phyloP scores from a whole-genome alignment of 768 basidiomycete species.

The Russula sp. region DNA sequence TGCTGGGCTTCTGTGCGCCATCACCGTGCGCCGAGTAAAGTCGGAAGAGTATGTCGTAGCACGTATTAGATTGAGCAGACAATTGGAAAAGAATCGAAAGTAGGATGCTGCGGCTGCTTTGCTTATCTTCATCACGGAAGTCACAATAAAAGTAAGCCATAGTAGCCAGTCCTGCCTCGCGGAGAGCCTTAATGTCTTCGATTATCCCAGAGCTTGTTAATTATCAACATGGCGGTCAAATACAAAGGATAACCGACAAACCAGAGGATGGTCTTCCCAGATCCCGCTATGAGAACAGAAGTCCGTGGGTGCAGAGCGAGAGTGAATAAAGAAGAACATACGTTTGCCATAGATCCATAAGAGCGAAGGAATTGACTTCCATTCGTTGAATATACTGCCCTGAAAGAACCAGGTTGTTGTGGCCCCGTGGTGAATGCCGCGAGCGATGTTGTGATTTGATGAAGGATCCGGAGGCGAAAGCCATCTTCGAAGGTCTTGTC shows the following conservation, averaged over 20 bases:
- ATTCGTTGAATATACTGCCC: background rate
- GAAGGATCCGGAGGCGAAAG: background rate
- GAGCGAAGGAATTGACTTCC: background rate
- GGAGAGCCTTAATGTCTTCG: background rate
- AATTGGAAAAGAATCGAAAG: background rate
- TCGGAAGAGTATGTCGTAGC: background rate
- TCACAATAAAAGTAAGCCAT: background rate
- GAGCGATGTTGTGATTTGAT: background rate
- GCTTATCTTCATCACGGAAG: background rate
- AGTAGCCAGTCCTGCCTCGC: background rate
- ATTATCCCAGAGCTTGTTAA: background rate
- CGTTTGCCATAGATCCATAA: slow-evolving; percentile 1
- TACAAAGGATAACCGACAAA: background rate
- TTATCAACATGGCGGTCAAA: background rate
- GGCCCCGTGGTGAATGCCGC: background rate
- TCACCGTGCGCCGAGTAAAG: background rate
- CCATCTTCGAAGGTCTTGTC: background rate
- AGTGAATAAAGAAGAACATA: background rate
- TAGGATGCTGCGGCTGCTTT: background rate
- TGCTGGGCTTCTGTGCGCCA: background rate
- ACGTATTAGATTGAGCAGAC: background rate
- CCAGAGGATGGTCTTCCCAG: background rate
- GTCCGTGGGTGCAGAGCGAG: background rate
- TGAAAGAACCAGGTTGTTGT: background rate
- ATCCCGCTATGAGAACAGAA: background rate